Evolutionary conservation across 495 filamentous ascomycete genomes (phyloP).

Genomic region (Durotheca rogersii): DNA sequence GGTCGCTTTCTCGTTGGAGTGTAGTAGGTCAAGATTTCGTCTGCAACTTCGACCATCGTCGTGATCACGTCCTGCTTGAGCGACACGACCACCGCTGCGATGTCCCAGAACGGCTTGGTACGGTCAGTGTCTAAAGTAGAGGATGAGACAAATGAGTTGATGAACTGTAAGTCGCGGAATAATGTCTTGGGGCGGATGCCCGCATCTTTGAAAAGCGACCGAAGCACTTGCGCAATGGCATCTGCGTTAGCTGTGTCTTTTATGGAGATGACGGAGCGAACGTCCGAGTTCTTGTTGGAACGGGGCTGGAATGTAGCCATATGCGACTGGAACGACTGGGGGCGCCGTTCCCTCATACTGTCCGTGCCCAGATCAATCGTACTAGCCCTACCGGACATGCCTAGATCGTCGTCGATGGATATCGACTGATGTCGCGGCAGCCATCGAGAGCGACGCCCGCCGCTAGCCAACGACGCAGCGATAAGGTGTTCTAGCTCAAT

Average conservation of each 20-base stretch:
- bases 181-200: constrained; percentile 83
- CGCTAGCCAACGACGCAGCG: constrained; percentile 64
- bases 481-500: constrained; percentile 81
- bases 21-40: constrained; percentile 67
- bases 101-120: constrained; percentile 94
- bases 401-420: constrained; percentile 23
- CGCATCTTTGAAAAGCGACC: constrained; percentile 73
- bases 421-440: constrained; percentile 27
- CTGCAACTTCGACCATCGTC: constrained; percentile 85
- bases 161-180: constrained; percentile 94
- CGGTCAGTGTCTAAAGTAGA: constrained; percentile 79
- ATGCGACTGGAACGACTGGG: constrained; percentile 52
- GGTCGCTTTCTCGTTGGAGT: constrained; percentile 44
- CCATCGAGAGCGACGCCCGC: constrained; percentile 40
- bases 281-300: constrained; percentile 37
- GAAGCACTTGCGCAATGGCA: constrained; percentile 75
- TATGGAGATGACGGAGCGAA: constrained; percentile 45
- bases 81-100: constrained; percentile 80
- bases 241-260: constrained; percentile 58
- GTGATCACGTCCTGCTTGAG: constrained; percentile 88
- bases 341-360: constrained; percentile 67
- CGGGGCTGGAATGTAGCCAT: constrained; percentile 35
- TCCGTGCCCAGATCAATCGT: constrained; percentile 45
- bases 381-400: constrained; percentile 21
- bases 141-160: constrained; percentile 85